Evolutionary conservation across 2,329 filamentous ascomycete genomes (phyloP).

Genomic region (Phoma herbarum): DNA sequence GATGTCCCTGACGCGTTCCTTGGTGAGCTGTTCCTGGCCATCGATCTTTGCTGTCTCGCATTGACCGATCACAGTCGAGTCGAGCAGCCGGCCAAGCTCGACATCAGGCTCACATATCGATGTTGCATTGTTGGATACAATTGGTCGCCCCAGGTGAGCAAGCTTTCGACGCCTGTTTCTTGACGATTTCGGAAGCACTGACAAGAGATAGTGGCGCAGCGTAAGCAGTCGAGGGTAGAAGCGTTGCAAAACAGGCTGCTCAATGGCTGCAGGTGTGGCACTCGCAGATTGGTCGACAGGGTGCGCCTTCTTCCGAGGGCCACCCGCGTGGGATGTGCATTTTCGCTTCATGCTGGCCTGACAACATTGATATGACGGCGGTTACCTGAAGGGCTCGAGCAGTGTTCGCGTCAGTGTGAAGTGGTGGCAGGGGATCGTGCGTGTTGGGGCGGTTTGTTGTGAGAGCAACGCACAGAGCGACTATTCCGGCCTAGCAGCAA

Average conservation of each 20-base stretch:
- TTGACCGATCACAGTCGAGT: conserved; percentile 72
- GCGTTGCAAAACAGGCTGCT: conserved; percentile 71
- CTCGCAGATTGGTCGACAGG: conserved; percentile 42
- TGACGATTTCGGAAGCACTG: conserved; percentile 71
- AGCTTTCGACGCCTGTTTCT: conserved; percentile 61
- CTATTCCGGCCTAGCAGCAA: conserved; percentile 7
- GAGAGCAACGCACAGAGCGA: conserved; percentile 11
- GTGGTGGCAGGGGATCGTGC: conserved; percentile 14
- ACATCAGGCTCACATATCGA: conserved; percentile 53
- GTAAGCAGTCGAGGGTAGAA: conserved; percentile 73
- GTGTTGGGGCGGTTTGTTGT: conserved; percentile 14
- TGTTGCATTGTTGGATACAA: conserved; percentile 18
- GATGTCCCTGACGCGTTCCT: conserved; percentile 51
- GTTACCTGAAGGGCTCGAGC: neutral
- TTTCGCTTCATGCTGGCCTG: conserved; percentile 45
- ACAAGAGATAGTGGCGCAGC: conserved; percentile 75
- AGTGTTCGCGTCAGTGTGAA: conserved; percentile 11
- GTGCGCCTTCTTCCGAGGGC: conserved; percentile 36
- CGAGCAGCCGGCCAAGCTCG: conserved; percentile 67
- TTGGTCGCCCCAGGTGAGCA: conserved; percentile 44
- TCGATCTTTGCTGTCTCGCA: conserved; percentile 49
- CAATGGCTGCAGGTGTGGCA: conserved; percentile 46
- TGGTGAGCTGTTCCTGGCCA: conserved; percentile 59
- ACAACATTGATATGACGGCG: conserved; percentile 3
- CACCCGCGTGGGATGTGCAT: conserved; percentile 30